Conservation (phyloP, 2,329 filamentous ascomycete genomes). For the Sclerotinia borealis region DNA sequence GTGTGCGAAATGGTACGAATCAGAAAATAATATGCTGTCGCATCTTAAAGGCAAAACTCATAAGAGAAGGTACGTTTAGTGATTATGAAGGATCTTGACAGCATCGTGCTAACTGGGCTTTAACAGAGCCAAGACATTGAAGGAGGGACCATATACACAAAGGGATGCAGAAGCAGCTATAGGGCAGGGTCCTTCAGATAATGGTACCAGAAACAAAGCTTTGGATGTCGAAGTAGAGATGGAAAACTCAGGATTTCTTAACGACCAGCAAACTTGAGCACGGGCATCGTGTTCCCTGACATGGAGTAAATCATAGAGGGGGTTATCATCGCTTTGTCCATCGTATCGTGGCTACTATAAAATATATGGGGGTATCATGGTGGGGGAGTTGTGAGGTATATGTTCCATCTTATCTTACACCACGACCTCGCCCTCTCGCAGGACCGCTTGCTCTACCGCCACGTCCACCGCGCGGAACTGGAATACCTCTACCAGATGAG, state of each 20-base stretch:
- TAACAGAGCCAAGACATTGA: slow-evolving; percentile 70
- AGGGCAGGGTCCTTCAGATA: slow-evolving; percentile 61
- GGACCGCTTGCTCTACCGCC: slow-evolving; percentile 32
- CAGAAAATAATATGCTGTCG: slow-evolving; percentile 64
- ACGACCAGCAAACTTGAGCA: slow-evolving; percentile 22
- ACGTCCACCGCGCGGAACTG: slow-evolving; percentile 28
- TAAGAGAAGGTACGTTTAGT: slow-evolving; percentile 66
- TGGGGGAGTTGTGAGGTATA: slow-evolving; percentile 14
- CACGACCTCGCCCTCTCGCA: slow-evolving; percentile 30
- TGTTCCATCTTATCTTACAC: slow-evolving; percentile 22
- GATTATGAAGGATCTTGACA: background rate
- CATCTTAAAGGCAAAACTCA: slow-evolving; percentile 89
- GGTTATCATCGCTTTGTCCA: background rate
- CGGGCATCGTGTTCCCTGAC: too few relatives aligned
- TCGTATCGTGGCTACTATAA: background rate
- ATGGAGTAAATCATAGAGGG: background rate
- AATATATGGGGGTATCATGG: slow-evolving; percentile 12
- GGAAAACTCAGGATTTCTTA: slow-evolving; percentile 28
- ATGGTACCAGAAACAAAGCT: slow-evolving; percentile 43
- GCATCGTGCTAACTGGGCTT: background rate
- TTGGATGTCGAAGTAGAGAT: slow-evolving; percentile 37
- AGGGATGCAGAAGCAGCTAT: slow-evolving; percentile 77
- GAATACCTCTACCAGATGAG: slow-evolving; percentile 29
- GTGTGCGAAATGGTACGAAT: slow-evolving; percentile 96
- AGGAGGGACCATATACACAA: slow-evolving; percentile 80